These are phyloP conservation scores for Podila minutissima DNA, from an alignment of 192 early-diverging fungal genomes.

Conservation along the genomic window DNA sequence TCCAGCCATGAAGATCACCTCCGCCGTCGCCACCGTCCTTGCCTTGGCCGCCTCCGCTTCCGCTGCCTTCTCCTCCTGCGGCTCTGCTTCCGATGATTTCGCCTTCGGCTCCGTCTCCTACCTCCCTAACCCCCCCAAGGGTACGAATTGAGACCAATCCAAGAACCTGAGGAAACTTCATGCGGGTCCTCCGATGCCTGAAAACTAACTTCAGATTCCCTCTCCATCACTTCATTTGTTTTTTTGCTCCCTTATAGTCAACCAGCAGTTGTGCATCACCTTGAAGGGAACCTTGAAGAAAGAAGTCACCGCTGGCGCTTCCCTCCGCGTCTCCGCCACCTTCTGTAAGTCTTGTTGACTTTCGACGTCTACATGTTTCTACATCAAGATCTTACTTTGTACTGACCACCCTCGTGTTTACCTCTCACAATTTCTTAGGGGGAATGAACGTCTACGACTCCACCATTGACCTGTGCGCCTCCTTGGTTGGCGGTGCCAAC, in stretches of 20 bases:
- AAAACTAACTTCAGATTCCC: neutral
- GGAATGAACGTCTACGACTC: conserved; percentile 40
- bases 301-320: conserved; percentile 17
- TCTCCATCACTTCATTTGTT: neutral
- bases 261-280: conserved; percentile 36
- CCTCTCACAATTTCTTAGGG: conserved; percentile 7
- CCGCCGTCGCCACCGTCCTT: conserved; percentile 29
- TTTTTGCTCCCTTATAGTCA: neutral
- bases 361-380: neutral
- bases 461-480: conserved; percentile 34
- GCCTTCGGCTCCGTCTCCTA: conserved; percentile 13
- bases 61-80: conserved; percentile 49
- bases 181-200: neutral
- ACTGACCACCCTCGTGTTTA: neutral
- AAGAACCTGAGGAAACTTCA: no score
- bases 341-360: conserved; percentile 24
- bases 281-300: conserved; percentile 21
- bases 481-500: conserved; percentile 28
- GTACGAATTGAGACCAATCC: neutral
- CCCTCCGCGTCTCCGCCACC: conserved; percentile 22
- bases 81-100: conserved; percentile 22
- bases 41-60: conserved; percentile 47
- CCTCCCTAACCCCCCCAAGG: conserved; percentile 45
- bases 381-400: neutral
- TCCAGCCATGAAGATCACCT: conserved; percentile 38